Percentiles rank a stretch among this genome's conserved stretches.
These are phyloP conservation scores for Cordyceps pruinosa DNA, from an alignment of 2,329 filamentous ascomycete species.

Conservation along the genomic window DNA sequence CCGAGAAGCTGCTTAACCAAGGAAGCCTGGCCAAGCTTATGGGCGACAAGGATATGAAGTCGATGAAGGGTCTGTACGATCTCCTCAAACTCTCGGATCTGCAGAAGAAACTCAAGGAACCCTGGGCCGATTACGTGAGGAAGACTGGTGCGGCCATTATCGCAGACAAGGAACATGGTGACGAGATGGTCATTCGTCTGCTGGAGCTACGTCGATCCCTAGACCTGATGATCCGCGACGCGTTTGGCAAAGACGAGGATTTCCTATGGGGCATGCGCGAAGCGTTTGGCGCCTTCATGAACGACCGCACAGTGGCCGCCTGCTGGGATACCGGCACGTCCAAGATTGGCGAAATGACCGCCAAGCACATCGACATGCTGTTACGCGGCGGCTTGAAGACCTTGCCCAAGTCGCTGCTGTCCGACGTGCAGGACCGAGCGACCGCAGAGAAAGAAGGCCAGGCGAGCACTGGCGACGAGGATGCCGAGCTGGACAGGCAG, in stretches of 20 bases:
- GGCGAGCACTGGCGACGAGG: conserved; percentile 72
- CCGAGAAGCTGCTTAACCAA: conserved; percentile 57
- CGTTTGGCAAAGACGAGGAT: conserved; percentile 70
- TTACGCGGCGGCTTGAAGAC: conserved; percentile 82
- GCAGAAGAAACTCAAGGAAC: conserved; percentile 59
- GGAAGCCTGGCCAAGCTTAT: conserved; percentile 67
- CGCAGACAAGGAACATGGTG: conserved; percentile 67
- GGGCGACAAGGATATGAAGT: conserved; percentile 58
- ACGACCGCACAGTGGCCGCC: conserved; percentile 67
- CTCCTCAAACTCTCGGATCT: conserved; percentile 67
- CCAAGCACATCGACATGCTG: conserved; percentile 88
- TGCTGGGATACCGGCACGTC: conserved; percentile 78
- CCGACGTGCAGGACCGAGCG: conserved; percentile 51
- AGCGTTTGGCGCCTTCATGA: conserved; percentile 85
- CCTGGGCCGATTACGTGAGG: conserved; percentile 76
- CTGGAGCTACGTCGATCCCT: conserved; percentile 74
- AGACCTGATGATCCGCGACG: conserved; percentile 67
- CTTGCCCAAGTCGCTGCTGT: conserved; percentile 61
- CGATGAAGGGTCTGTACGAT: conserved; percentile 70
- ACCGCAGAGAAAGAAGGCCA: conserved; percentile 55
- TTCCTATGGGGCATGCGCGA: conserved; percentile 76
- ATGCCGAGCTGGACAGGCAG: conserved; percentile 84
- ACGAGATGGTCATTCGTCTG: conserved; percentile 80
- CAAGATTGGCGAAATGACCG: conserved; percentile 97
- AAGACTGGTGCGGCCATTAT: conserved; percentile 70